phyloP scores from a whole-genome alignment of 2,329 filamentous ascomycete genomes.

The Hymenoscyphus infarciens region DNA sequence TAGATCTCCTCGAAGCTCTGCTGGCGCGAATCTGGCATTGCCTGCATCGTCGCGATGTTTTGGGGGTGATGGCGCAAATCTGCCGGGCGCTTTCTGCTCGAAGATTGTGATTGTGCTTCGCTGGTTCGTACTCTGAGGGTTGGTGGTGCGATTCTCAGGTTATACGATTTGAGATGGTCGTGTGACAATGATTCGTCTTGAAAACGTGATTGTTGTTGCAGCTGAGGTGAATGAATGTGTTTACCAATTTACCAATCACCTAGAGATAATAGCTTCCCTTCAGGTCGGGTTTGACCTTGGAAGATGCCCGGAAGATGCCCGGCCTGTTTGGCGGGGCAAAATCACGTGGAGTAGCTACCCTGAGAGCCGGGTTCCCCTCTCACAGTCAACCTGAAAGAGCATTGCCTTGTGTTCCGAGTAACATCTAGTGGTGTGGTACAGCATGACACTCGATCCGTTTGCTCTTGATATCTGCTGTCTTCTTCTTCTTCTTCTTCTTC shows the following conservation, averaged over 20 bases:
- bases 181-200: neutral
- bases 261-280: too few species aligned
- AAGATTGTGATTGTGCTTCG: neutral
- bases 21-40: slow-evolving; percentile 70
- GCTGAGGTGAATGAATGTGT: neutral
- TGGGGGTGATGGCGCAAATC: neutral
- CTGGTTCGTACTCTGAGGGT: neutral
- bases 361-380: neutral
- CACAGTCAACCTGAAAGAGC: neutral
- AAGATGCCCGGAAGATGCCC: too few species aligned
- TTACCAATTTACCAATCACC: too few species aligned
- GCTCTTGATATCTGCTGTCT: neutral
- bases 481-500: neutral
- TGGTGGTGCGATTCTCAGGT: neutral
- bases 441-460: neutral
- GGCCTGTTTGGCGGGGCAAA: too few species aligned
- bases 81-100: neutral
- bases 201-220: neutral
- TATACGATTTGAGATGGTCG: neutral
- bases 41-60: slow-evolving; percentile 47
- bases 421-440: slow-evolving; percentile 3
- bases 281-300: too few species aligned
- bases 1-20: slow-evolving; percentile 99
- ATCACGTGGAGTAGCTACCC: too few species aligned
- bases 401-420: neutral